These are phyloP conservation scores for Marasmius tenuissimus DNA, from an alignment of 1,284 basidiomycete genomes.

Conservation along the genomic window DNA sequence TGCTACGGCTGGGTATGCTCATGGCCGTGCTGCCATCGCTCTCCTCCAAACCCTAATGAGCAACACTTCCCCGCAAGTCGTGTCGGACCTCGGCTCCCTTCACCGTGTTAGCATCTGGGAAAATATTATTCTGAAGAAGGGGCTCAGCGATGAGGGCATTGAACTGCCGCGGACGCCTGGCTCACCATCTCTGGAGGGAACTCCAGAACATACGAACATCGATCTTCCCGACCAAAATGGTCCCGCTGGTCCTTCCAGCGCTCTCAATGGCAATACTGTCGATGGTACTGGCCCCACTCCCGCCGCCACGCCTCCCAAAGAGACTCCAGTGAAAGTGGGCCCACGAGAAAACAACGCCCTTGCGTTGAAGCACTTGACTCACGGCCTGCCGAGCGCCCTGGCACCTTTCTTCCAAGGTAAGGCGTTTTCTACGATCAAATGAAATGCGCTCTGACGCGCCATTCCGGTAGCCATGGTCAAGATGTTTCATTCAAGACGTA, in stretches of 20 bases:
- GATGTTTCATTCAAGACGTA: constrained; percentile 82
- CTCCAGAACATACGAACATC: constrained; percentile 39
- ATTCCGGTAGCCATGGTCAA: constrained; percentile 73
- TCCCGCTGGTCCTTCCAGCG: constrained; percentile 19
- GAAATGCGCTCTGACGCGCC: constrained; percentile 8
- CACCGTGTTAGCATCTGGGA: constrained; percentile 89
- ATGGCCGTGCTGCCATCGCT: constrained; percentile 74
- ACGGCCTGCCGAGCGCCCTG: constrained; percentile 77
- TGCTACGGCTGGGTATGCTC: constrained; percentile 82
- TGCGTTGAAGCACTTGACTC: constrained; percentile 79
- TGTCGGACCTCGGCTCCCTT: constrained; percentile 77
- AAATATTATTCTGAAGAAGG: constrained; percentile 75
- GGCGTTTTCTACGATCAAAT: constrained; percentile 16
- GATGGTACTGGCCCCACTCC: constrained; percentile 14
- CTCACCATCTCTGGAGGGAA: constrained; percentile 44
- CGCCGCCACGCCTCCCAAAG: constrained; percentile 21
- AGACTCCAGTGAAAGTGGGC: constrained; percentile 36
- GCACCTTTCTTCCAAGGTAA: constrained; percentile 89
- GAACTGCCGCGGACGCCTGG: constrained; percentile 37
- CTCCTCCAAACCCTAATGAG: constrained; percentile 78
- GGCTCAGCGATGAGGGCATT: constrained; percentile 54
- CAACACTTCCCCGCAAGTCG: constrained; percentile 60
- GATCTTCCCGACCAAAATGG: constrained; percentile 38
- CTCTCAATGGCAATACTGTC: constrained; percentile 15
- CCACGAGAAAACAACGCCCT: constrained; percentile 68